A percentile compares a stretch with the other conserved stretches of the same genome.
phyloP scores from a whole-genome alignment of 2,329 filamentous ascomycete genomes.

The Alternaria metachromatica region DNA sequence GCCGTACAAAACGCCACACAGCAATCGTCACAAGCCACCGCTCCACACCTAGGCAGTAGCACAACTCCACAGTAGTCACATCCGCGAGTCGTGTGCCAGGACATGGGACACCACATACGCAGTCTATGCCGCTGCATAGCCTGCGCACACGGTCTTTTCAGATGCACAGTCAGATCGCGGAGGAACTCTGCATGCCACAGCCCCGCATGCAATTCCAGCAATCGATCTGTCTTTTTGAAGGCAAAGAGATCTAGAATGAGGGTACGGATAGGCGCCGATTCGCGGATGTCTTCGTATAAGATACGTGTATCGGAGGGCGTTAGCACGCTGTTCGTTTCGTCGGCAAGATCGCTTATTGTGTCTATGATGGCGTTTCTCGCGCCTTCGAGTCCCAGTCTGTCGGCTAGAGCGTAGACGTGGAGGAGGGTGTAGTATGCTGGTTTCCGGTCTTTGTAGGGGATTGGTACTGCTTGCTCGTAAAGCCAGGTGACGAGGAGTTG shows the following conservation, averaged over 20 bases:
- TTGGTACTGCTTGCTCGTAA: conserved; percentile 52
- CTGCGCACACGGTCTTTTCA: conserved; percentile 55
- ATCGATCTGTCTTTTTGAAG: conserved; percentile 60
- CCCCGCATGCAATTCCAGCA: conserved; percentile 55
- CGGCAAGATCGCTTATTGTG: conserved; percentile 53
- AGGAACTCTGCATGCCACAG: conserved; percentile 58
- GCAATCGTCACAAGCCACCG: conserved; percentile 51
- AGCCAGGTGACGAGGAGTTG: conserved; percentile 61
- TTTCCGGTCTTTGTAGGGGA: conserved; percentile 54
- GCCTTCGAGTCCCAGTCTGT: conserved; percentile 55
- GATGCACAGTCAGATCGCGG: conserved; percentile 54
- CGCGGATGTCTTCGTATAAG: conserved; percentile 54
- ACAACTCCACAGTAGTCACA: conserved; percentile 50
- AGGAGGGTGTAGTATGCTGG: conserved; percentile 60
- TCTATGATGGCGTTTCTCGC: conserved; percentile 55
- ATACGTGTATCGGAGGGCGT: conserved; percentile 58
- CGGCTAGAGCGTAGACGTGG: conserved; percentile 55
- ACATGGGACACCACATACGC: conserved; percentile 48
- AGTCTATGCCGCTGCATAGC: conserved; percentile 52
- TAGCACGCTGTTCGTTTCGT: conserved; percentile 57
- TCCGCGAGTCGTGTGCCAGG: conserved; percentile 39
- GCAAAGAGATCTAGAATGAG: conserved; percentile 59
- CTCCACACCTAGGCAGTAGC: conserved; percentile 49
- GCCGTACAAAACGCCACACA: conserved; percentile 50
- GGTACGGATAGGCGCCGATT: conserved; percentile 47